These are phyloP conservation scores for Dendrobium chrysotoxum DNA, from an alignment of 106 monocot species.

Conservation along the genomic window DNA sequence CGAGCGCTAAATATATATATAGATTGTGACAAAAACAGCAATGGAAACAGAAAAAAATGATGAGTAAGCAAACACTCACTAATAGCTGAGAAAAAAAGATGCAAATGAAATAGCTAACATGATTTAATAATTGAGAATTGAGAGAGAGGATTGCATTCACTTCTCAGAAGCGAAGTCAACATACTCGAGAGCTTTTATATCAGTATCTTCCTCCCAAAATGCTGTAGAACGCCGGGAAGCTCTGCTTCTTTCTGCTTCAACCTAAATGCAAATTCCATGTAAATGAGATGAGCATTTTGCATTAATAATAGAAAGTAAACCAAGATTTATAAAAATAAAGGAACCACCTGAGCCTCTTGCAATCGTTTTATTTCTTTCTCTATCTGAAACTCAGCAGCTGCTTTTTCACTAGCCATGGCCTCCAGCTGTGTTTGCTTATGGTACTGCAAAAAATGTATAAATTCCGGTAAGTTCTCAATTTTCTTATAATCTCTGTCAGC, in stretches of 20 bases:
- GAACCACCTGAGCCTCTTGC: constrained; percentile 75
- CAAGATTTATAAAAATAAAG: not conserved
- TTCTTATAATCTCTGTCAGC: not conserved
- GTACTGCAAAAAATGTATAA: constrained; percentile 46
- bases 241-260: constrained; percentile 80
- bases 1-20: no score
- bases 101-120: no score
- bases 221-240: constrained; percentile 51
- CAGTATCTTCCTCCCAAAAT: constrained; percentile 90
- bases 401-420: constrained; percentile 92
- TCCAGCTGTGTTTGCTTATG: constrained; percentile 99
- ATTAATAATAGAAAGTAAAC: not conserved
- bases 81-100: no score
- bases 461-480: constrained; percentile 8
- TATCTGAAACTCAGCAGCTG: constrained; percentile 82
- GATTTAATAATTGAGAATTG: no score
- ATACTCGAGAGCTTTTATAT: constrained; percentile 90
- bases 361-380: constrained; percentile 78
- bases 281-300: not conserved
- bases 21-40: no score
- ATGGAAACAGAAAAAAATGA: no score
- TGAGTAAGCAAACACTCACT: no score
- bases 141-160: no score
- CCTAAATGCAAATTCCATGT: constrained; percentile 20
- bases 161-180: not conserved